A percentile compares a stretch with the other conserved stretches of the same genome.
These are phyloP conservation scores for Solanum neorickii DNA, from an alignment of 257 asterid genomes.

Conservation along the genomic window DNA sequence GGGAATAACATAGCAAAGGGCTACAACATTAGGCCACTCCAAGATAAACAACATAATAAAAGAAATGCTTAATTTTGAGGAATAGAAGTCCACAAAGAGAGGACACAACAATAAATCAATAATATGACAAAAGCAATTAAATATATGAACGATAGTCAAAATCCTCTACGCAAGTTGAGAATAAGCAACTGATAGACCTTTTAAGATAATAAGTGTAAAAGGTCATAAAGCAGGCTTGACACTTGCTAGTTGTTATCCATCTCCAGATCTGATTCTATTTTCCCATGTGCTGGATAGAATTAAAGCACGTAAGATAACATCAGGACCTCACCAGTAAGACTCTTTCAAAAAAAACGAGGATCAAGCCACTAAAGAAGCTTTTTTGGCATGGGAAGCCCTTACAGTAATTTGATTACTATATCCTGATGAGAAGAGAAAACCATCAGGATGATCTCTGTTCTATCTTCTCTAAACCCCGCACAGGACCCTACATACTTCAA, in stretches of 20 bases:
- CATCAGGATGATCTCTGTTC: not conserved
- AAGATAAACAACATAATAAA: not conserved
- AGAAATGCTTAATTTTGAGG: not conserved
- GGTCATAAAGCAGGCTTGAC: not conserved
- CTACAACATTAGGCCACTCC: not conserved
- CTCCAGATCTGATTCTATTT: not conserved
- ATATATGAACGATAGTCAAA: not conserved
- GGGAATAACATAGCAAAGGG: not conserved
- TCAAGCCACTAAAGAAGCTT: not conserved
- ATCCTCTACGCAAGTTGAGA: not conserved
- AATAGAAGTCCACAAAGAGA: not conserved
- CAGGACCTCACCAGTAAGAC: not conserved
- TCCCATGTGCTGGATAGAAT: not conserved
- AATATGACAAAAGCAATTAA: not conserved
- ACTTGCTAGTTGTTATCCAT: not conserved
- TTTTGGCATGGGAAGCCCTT: not conserved
- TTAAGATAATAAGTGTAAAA: not conserved
- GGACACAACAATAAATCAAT: not conserved
- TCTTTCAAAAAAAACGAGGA: not conserved
- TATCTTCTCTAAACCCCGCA: not conserved
- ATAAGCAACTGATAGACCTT: not conserved
- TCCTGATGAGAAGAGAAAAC: not conserved
- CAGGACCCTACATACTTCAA: not conserved
- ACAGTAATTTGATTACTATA: not conserved
- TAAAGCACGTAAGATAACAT: not conserved